These are phyloP conservation scores for Dacryopinax primogenitus DNA, from an alignment of 768 basidiomycete species.

Conservation along the genomic window DNA sequence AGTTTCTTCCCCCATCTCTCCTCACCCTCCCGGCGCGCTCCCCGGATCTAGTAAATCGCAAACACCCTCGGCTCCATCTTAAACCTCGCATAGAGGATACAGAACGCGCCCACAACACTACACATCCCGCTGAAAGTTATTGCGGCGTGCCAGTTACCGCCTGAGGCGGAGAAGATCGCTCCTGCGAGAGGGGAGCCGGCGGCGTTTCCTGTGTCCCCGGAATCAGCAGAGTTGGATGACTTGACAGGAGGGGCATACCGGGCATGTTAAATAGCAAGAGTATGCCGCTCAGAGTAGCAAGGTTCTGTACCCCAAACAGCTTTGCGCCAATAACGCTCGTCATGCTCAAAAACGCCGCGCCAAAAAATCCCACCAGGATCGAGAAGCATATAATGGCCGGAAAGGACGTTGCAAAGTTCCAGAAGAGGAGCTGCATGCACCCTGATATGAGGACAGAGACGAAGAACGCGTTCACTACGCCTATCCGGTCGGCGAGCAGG, in stretches of 20 bases:
- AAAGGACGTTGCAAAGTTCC: slow-evolving; percentile 29
- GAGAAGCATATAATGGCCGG: slow-evolving; percentile 26
- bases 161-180: slow-evolving; percentile 25
- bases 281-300: slow-evolving; percentile 15
- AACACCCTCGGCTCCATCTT: neutral
- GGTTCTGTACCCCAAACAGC: slow-evolving; percentile 18
- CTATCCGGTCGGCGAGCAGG: slow-evolving; percentile 30
- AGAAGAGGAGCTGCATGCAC: slow-evolving; percentile 29
- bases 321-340: slow-evolving; percentile 26
- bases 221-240: neutral
- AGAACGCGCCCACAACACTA: slow-evolving; percentile 24
- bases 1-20: neutral
- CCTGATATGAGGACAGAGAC: slow-evolving; percentile 27
- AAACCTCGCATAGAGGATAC: slow-evolving; percentile 23
- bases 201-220: slow-evolving; percentile 17
- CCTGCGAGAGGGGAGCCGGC: slow-evolving; percentile 27
- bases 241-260: slow-evolving; percentile 17
- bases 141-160: slow-evolving; percentile 26
- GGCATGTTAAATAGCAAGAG: slow-evolving; percentile 14
- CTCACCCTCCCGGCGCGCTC: neutral
- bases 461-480: slow-evolving; percentile 32
- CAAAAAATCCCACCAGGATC: slow-evolving; percentile 27
- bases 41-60: neutral
- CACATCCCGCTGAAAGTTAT: slow-evolving; percentile 24
- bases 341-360: slow-evolving; percentile 29